Evolutionary conservation across 2,329 filamentous ascomycete genomes (phyloP).

Genomic region (Phialophora expanda): DNA sequence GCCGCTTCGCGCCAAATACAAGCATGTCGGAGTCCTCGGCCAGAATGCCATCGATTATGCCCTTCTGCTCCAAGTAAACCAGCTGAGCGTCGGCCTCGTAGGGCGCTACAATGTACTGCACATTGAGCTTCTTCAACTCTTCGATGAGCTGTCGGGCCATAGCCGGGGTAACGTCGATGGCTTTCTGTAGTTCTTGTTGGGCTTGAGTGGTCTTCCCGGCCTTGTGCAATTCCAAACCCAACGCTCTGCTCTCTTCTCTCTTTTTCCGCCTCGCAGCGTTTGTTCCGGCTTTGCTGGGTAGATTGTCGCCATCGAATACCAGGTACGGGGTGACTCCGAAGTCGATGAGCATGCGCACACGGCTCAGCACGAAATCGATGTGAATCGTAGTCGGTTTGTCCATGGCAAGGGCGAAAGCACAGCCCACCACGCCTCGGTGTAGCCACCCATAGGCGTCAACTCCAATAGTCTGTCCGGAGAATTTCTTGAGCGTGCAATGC

Average conservation of each 20-base stretch:
- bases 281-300: constrained; percentile 90
- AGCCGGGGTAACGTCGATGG: constrained; percentile 91
- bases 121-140: constrained; percentile 77
- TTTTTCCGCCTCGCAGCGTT: constrained; percentile 77
- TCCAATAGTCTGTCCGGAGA: constrained; percentile 84
- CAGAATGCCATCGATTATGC: constrained; percentile 82
- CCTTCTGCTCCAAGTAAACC: constrained; percentile 86
- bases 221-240: constrained; percentile 78
- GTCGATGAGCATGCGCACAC: constrained; percentile 90
- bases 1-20: constrained; percentile 88
- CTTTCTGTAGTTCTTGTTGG: constrained; percentile 86
- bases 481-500: constrained; percentile 83
- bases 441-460: constrained; percentile 98
- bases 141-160: constrained; percentile 95
- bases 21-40: constrained; percentile 96
- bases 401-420: constrained; percentile 86
- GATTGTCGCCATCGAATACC: constrained; percentile 92
- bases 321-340: constrained; percentile 94
- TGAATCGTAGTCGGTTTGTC: constrained; percentile 89
- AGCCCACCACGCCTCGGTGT: constrained; percentile 87
- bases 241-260: constrained; percentile 75
- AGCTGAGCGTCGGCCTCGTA: constrained; percentile 98
- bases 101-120: constrained; percentile 90
- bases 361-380: constrained; percentile 86
- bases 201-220: constrained; percentile 82